phyloP scores from a whole-genome alignment of 2,329 filamentous ascomycete genomes.

The Alternaria alternata region DNA sequence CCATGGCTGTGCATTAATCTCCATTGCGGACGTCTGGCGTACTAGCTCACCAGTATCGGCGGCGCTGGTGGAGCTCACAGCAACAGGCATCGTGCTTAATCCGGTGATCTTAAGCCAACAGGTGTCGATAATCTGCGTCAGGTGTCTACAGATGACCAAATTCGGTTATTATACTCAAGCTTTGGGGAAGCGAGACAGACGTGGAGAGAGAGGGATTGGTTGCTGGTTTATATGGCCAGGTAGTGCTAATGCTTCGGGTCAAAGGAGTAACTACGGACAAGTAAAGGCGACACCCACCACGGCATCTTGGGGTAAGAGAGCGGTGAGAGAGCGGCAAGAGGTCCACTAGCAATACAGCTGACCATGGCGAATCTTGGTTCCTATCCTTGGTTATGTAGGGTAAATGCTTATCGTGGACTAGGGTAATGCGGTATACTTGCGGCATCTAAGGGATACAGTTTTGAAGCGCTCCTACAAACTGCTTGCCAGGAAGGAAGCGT shows the following conservation, averaged over 20 bases:
- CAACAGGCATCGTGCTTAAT: not conserved
- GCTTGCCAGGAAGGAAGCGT: not conserved
- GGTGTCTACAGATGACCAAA: not conserved
- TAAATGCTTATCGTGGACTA: not conserved
- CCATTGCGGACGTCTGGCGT: not conserved
- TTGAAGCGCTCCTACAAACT: not conserved
- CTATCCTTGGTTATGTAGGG: not conserved
- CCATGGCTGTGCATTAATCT: constrained; percentile 4
- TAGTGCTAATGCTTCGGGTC: not conserved
- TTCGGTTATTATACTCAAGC: not conserved
- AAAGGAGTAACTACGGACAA: not conserved
- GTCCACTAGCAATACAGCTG: not conserved
- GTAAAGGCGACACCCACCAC: not conserved
- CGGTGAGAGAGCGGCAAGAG: not conserved
- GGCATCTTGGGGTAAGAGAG: not conserved
- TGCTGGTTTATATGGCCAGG: not conserved
- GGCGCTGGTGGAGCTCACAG: not conserved
- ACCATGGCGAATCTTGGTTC: not conserved
- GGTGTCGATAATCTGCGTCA: not conserved
- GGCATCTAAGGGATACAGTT: not conserved
- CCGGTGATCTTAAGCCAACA: not conserved
- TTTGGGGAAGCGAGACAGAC: no score
- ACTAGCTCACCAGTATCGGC: not conserved
- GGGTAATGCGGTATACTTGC: not conserved
- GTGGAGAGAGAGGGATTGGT: not conserved